Conservation (phyloP, 2,329 filamentous ascomycete species). For the Aureobasidium lini region DNA sequence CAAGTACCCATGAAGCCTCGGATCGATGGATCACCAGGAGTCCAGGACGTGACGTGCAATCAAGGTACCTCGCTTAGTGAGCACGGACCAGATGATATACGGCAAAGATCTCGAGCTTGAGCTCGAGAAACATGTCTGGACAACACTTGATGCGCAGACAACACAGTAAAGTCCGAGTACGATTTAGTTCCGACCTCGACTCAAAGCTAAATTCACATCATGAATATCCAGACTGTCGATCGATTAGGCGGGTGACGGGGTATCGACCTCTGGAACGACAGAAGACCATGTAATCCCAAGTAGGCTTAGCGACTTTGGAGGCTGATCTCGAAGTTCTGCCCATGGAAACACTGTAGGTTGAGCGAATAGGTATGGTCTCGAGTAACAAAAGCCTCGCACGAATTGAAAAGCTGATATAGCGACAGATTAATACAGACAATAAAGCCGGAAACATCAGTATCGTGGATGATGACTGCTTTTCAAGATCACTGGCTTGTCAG, state of each 20-base stretch:
- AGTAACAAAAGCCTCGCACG: background rate
- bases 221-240: background rate
- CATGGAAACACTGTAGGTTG: background rate
- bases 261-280: background rate
- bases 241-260: background rate
- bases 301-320: background rate
- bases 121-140: background rate
- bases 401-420: background rate
- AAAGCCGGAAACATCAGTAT: background rate
- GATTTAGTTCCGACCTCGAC: background rate
- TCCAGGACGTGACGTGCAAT: slow-evolving; percentile 4
- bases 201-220: background rate
- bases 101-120: slow-evolving; percentile 5
- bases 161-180: background rate
- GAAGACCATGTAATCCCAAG: background rate
- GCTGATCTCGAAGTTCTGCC: background rate
- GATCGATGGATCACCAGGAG: slow-evolving; percentile 1
- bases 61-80: slow-evolving; percentile 1
- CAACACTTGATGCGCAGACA: background rate
- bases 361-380: background rate
- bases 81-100: background rate
- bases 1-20: background rate
- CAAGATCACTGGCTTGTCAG: background rate
- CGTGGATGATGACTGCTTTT: background rate
- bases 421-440: background rate